phyloP scores from a whole-genome alignment of 2,329 filamentous ascomycete species.

The Penicillium sp. region DNA sequence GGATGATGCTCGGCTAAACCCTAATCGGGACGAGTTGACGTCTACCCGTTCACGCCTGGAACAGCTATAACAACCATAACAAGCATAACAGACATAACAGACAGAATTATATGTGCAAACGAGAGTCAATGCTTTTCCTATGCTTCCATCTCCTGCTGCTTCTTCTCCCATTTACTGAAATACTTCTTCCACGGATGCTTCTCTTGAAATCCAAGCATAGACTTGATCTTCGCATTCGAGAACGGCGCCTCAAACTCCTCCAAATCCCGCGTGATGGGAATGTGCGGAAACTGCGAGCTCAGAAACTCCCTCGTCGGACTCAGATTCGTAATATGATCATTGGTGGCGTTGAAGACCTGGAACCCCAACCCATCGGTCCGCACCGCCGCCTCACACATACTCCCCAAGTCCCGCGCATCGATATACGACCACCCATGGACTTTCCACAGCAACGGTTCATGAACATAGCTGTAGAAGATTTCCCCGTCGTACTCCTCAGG shows the following conservation, averaged over 20 bases:
- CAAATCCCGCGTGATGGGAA: slow-evolving; percentile 57
- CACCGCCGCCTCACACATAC: slow-evolving; percentile 60
- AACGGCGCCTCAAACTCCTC: slow-evolving; percentile 62
- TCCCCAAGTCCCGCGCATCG: slow-evolving; percentile 62
- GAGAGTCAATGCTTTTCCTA: background rate
- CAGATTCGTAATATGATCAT: slow-evolving; percentile 58
- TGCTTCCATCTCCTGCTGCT: background rate
- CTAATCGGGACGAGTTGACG: slow-evolving; percentile 23
- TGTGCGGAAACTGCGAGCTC: slow-evolving; percentile 50
- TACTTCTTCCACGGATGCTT: slow-evolving; percentile 44
- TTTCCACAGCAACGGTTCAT: slow-evolving; percentile 54
- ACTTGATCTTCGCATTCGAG: slow-evolving; percentile 61
- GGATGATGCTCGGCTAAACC: slow-evolving; percentile 44
- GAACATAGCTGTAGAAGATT: slow-evolving; percentile 54
- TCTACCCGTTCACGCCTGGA: background rate
- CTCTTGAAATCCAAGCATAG: slow-evolving; percentile 61
- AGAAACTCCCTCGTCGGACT: slow-evolving; percentile 56
- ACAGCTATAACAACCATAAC: background rate
- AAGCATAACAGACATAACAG: background rate
- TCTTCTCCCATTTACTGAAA: slow-evolving; percentile 20
- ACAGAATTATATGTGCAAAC: too few relatives aligned
- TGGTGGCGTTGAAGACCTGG: slow-evolving; percentile 65
- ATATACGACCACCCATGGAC: slow-evolving; percentile 66
- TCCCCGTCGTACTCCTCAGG: slow-evolving; percentile 60
- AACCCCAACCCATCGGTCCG: slow-evolving; percentile 57